A percentile compares a stretch with the other conserved stretches of the same genome.
phyloP scores from a whole-genome alignment of 1,284 basidiomycete genomes.

The Rhodotorula sp. region DNA sequence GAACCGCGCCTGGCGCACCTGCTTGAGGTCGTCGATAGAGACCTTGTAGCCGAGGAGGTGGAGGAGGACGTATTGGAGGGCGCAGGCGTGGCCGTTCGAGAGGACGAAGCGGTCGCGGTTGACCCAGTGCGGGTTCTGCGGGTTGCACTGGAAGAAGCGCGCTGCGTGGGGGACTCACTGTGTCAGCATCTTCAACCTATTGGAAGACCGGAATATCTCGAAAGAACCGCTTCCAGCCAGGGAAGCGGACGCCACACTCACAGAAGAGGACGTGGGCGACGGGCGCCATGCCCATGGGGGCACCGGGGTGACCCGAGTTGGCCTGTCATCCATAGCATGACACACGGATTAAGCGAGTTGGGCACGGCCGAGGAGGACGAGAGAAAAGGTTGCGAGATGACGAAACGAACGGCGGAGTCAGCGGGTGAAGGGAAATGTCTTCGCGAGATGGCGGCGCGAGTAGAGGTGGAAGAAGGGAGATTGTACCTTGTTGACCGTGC shows the following conservation, averaged over 20 bases:
- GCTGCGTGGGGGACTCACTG: constrained; percentile 1
- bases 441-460: background rate
- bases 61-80: constrained; percentile 70
- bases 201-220: background rate
- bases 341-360: background rate
- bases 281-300: constrained; percentile 73
- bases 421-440: background rate
- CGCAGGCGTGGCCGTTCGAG: constrained; percentile 65
- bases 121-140: constrained; percentile 84
- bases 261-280: constrained; percentile 75
- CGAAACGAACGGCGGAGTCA: background rate
- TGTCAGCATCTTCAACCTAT: too few species aligned
- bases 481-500: constrained; percentile 42
- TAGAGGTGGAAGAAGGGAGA: background rate
- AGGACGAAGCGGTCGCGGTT: constrained; percentile 87
- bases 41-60: constrained; percentile 82
- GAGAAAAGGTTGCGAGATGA: constrained; percentile 1
- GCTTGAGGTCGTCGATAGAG: constrained; percentile 77
- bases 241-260: constrained; percentile 59
- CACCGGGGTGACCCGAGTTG: constrained; percentile 90
- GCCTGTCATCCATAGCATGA: constrained; percentile 55
- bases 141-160: constrained; percentile 59
- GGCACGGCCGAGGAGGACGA: background rate
- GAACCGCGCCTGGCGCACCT: constrained; percentile 56
- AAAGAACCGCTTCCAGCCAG: background rate